Evolutionary conservation across 139 green algal genomes (phyloP).

Genomic region (Tetradesmus lagerheimii): DNA sequence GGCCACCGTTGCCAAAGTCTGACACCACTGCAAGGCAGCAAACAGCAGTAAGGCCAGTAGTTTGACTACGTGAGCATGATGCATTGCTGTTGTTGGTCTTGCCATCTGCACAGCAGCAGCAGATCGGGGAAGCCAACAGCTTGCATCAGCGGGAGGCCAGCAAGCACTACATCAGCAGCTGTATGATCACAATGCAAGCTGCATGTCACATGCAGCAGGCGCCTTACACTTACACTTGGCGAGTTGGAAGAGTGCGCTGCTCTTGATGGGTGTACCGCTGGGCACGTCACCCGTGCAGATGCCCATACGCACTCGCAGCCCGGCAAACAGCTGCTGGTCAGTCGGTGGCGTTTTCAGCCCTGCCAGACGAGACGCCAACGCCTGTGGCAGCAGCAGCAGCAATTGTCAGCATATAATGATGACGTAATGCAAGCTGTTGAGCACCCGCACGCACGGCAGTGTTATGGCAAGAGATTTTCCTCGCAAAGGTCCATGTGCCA

Average conservation of each 20-base stretch:
- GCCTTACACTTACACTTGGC: slow-evolving; percentile 20
- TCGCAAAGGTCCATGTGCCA: no score
- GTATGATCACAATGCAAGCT: no score
- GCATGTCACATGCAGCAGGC: background rate
- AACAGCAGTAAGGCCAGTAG: no score
- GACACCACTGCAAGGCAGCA: background rate
- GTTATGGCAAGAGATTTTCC: no score
- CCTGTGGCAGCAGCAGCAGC: background rate
- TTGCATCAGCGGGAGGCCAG: no score
- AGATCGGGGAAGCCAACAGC: no score
- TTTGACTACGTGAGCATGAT: no score
- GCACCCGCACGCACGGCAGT: no score
- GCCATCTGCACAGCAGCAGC: no score
- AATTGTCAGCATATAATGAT: background rate
- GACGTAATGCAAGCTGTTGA: background rate
- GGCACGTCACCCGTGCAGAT: slow-evolving; percentile 54
- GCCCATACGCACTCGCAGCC: slow-evolving; percentile 65
- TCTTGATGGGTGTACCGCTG: slow-evolving; percentile 2
- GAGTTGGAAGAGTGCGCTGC: slow-evolving; percentile 27
- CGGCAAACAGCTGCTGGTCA: background rate
- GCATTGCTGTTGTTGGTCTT: background rate
- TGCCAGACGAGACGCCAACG: background rate
- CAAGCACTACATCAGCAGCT: background rate
- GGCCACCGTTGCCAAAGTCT: slow-evolving; percentile 31
- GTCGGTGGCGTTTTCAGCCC: background rate